A percentile compares a stretch with the other conserved stretches of the same genome.
Conservation (phyloP, 148 eudicot species). For the Bassia scoparia region DNA sequence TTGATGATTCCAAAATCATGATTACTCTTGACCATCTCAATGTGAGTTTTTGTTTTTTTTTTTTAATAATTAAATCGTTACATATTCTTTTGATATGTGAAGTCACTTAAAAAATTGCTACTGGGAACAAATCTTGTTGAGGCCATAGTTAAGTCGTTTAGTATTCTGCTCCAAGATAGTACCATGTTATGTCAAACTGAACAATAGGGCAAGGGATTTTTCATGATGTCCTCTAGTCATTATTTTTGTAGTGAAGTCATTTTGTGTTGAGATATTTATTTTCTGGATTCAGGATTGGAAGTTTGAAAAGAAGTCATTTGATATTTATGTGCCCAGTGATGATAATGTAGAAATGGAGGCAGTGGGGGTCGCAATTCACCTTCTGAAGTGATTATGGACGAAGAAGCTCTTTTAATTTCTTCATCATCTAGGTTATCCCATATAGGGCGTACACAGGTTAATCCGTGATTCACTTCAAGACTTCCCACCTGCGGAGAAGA, state of each 20-base stretch:
- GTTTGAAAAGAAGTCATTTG: constrained; percentile 47
- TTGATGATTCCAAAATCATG: no score
- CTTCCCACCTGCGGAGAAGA: constrained; percentile 6
- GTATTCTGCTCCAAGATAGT: no score
- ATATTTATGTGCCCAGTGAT: constrained; percentile 39
- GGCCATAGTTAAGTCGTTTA: no score
- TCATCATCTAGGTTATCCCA: constrained; percentile 45
- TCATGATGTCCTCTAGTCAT: background rate
- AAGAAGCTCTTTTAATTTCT: constrained; percentile 47
- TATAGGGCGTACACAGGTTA: constrained; percentile 38
- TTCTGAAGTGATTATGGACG: constrained; percentile 36
- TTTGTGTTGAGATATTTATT: background rate
- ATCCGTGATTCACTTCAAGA: background rate
- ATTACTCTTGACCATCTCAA: no score
- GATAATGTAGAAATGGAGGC: constrained; percentile 16
- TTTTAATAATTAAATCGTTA: no score
- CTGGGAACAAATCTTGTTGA: no score
- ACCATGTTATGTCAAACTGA: no score
- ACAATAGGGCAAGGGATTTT: no score
- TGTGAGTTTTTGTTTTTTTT: no score
- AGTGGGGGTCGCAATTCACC: constrained; percentile 31
- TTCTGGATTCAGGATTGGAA: constrained; percentile 40
- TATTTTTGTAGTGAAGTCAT: background rate
- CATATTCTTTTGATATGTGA: no score
- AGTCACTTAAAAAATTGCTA: no score